Evolutionary conservation across 2,329 filamentous ascomycete genomes (phyloP), one percentile per base, ranked within the genome.

Genomic region (Aspergillus tubingensis): DNA sequence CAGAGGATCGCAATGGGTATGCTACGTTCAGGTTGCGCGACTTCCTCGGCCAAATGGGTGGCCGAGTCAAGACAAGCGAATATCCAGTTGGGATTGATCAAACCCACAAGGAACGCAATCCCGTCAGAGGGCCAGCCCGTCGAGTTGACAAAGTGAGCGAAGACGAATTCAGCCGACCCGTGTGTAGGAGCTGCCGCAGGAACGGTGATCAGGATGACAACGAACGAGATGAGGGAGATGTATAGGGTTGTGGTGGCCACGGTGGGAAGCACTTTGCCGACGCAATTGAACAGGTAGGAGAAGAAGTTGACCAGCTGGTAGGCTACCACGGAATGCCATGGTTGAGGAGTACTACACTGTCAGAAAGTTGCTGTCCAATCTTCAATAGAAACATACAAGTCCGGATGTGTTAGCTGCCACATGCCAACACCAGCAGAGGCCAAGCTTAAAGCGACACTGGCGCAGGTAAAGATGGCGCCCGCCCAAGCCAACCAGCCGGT

Each of bases 401-500:
- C 77, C 4, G 83, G 82, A 73, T 85, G 80, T 6, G 74, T 71
- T 49, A 85, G 67, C 64, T 83, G 79, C 70, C 79, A 84, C 67
- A 82, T 83, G 8, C 83, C 83, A 25, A 84, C 79, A 27, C 79
- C 64, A 0, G 79, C 82, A 63, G 76, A 77, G 3, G 77, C 82
- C 55, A 83, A 70, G 32, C 79, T 79, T 44, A 84, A 65, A 2
- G 82, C 80, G 8, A 84, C 81, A 68, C 80, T 82, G 23, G 83
- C 82, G 63, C 76, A 81, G 7, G 82, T 83, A 63, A 85, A 85
- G 58, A 85, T 79, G 11, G 78, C 77, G 2, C 82, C 82, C 11
- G 81, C 79, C 78, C 81, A 85, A 2, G 80, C 81, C 56, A 84
- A 77, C 76, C 80, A 84, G 6, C 81, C 81, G 1, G 79, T 82